Conservation (phyloP, 345 rosid species). For the Populus tremula region DNA sequence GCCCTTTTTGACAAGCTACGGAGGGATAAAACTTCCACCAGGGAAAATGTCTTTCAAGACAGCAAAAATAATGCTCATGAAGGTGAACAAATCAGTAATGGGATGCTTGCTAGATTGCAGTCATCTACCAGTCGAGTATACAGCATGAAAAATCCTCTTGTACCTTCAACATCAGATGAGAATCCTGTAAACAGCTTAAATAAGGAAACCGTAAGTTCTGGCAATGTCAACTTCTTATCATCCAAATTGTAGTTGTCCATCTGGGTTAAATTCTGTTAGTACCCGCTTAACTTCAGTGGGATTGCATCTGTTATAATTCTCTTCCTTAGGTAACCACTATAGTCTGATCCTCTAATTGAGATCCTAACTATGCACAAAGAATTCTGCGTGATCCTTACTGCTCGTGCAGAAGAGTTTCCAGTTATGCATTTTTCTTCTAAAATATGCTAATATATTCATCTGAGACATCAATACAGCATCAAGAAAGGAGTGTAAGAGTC, state of each 20-base stretch:
- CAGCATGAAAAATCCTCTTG: slow-evolving; percentile 5
- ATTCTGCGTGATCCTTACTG: background rate
- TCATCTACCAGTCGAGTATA: slow-evolving; percentile 49
- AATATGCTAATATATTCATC: background rate
- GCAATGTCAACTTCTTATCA: background rate
- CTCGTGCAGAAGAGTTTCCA: background rate
- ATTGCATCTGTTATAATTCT: background rate
- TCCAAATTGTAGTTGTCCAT: background rate
- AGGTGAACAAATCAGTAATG: slow-evolving; percentile 39
- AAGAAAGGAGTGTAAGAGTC: background rate
- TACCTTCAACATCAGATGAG: slow-evolving; percentile 25
- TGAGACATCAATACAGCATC: background rate
- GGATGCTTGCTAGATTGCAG: slow-evolving; percentile 49
- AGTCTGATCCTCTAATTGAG: background rate
- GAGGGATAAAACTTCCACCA: slow-evolving; percentile 46
- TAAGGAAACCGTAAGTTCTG: slow-evolving; percentile 48
- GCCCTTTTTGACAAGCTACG: slow-evolving; percentile 91
- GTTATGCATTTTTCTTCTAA: background rate
- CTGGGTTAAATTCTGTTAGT: background rate
- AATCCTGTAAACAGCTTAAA: slow-evolving; percentile 20
- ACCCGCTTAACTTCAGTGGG: background rate
- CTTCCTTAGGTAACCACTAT: background rate
- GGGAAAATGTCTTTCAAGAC: slow-evolving; percentile 36
- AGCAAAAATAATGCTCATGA: slow-evolving; percentile 29
- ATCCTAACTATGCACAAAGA: background rate